Percentiles rank a stretch among this genome's conserved stretches.
These are phyloP conservation scores for Fulvia fulva DNA, from an alignment of 2,329 filamentous ascomycete genomes.

Conservation along the genomic window DNA sequence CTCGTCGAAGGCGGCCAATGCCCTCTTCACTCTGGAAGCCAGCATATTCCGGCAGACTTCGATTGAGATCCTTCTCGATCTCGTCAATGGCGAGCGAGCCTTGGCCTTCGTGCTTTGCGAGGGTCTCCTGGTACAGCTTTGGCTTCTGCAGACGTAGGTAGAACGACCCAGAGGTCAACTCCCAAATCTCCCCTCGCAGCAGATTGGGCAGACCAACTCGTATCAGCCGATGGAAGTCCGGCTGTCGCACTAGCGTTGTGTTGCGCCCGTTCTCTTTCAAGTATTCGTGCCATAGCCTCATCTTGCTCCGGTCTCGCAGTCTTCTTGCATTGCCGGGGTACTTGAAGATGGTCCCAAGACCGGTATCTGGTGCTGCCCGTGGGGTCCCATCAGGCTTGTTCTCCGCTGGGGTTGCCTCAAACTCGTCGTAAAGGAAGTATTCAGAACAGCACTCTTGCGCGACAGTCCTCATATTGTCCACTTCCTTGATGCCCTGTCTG, in stretches of 20 bases:
- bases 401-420: conserved; percentile 48
- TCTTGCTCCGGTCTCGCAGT: conserved; percentile 90
- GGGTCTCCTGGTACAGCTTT: conserved; percentile 75
- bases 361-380: conserved; percentile 72
- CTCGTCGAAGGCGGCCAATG: conserved; percentile 81
- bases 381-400: conserved; percentile 34
- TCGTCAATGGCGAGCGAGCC: conserved; percentile 96
- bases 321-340: conserved; percentile 96
- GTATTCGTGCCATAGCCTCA: conserved; percentile 96
- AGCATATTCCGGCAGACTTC: conserved; percentile 93
- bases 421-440: conserved; percentile 50
- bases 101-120: conserved; percentile 76
- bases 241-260: conserved; percentile 85
- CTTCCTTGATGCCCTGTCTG: conserved; percentile 79
- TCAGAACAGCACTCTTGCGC: conserved; percentile 87
- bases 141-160: conserved; percentile 85
- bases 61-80: conserved; percentile 97
- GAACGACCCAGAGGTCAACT: conserved; percentile 85
- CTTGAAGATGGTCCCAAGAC: conserved; percentile 84
- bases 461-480: conserved; percentile 77
- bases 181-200: conserved; percentile 91
- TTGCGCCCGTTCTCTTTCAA: conserved; percentile 88
- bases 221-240: conserved; percentile 96
- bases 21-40: conserved; percentile 96
- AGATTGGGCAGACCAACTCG: conserved; percentile 92